These are phyloP conservation scores for Candida sphagnicola DNA, from an alignment of 805 yeast species.

Conservation along the genomic window DNA sequence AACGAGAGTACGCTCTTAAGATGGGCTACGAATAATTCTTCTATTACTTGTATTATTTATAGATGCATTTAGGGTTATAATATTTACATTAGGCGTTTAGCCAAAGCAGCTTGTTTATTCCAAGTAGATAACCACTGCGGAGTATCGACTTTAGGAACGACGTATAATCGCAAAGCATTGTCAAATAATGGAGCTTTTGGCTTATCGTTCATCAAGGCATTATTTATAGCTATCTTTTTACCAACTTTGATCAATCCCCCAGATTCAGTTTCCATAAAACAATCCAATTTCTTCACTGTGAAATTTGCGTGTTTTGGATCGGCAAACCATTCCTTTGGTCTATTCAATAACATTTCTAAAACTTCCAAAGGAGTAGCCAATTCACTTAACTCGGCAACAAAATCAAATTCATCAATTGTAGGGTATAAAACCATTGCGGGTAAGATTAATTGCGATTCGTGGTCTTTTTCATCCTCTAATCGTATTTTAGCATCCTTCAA, in stretches of 20 bases:
- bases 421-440: conserved; percentile 85
- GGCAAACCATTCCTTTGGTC: conserved; percentile 69
- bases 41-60: not conserved
- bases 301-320: conserved; percentile 62
- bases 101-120: conserved; percentile 58
- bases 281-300: conserved; percentile 54
- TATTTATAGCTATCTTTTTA: conserved; percentile 62
- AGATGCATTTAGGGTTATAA: not conserved
- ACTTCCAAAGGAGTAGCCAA: conserved; percentile 61
- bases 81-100: conserved; percentile 25
- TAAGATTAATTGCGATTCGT: conserved; percentile 73
- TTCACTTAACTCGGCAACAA: conserved; percentile 72
- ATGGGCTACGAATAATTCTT: conserved; percentile 39
- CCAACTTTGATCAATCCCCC: conserved; percentile 90
- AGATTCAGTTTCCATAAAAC: conserved; percentile 73
- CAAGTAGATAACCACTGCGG: conserved; percentile 63
- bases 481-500: conserved; percentile 48
- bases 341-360: conserved; percentile 51
- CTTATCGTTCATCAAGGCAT: conserved; percentile 55
- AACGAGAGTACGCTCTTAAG: conserved; percentile 42
- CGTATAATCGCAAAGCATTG: conserved; percentile 62
- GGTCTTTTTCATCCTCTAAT: conserved; percentile 63
- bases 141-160: conserved; percentile 72
- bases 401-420: conserved; percentile 78
- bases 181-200: conserved; percentile 80